Evolutionary conservation across 352 stramenopile genomes (phyloP).

Genomic region (Globisporangium parvum): DNA sequence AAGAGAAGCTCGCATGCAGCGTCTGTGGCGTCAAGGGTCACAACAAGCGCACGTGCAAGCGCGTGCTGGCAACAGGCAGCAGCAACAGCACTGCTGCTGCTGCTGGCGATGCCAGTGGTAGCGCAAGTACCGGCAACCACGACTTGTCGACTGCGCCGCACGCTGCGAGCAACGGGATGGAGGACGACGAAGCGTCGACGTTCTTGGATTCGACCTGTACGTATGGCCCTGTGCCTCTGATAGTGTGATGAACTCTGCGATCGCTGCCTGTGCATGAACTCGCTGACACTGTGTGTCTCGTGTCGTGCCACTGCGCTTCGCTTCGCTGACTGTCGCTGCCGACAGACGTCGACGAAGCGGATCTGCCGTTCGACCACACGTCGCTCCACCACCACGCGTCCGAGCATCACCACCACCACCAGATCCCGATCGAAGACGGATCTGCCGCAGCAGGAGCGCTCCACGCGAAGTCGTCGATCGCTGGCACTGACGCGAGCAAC

Average conservation of each 20-base stretch:
- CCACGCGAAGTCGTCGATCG: constrained; percentile 1
- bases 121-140: constrained; percentile 4
- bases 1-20: constrained; percentile 73
- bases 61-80: constrained; percentile 13
- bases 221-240: neutral
- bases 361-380: constrained; percentile 16
- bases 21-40: constrained; percentile 77
- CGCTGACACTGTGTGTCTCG: too few relatives aligned
- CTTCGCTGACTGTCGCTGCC: too few relatives aligned
- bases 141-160: constrained; percentile 9
- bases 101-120: neutral
- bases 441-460: constrained; percentile 1
- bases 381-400: constrained; percentile 5
- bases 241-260: too few relatives aligned
- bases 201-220: constrained; percentile 18
- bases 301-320: too few relatives aligned
- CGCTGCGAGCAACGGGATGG: constrained; percentile 4
- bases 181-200: constrained; percentile 13
- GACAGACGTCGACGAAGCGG: constrained; percentile 10
- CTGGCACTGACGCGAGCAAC: neutral
- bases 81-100: neutral
- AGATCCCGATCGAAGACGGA: constrained; percentile 11
- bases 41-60: constrained; percentile 83
- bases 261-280: too few relatives aligned
- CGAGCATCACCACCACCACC: constrained; percentile 5